Base-by-base conservation (phyloP, 108 stramenopile genomes). In the Ochromonas danica region DNA sequence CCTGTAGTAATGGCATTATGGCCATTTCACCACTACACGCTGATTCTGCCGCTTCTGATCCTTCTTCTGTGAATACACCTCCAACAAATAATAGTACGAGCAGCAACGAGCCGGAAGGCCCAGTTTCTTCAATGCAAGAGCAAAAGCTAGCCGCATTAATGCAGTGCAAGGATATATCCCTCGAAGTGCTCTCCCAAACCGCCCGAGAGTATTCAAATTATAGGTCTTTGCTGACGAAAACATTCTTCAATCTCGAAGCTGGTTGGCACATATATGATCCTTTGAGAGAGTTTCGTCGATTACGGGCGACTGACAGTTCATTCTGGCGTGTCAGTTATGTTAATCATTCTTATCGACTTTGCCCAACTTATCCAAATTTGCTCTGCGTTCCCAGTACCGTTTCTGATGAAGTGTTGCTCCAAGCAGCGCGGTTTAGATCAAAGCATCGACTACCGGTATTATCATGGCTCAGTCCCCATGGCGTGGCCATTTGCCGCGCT, bases 391-490 rank as follows among this genome's bases (percentile, higher is more conserved):
- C 67, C 40, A 22, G 39, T 40, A 40, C 14, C 33, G 10, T 70
- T 10, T 70, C 67, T 10, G 67, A 70, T 22, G 67, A 70, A 14
- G 67, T 31, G 17, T 17, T 70, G 14, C 67, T 38, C 36, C 36
- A 40, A 40, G 67, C 39, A 31, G 67, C 67, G 67, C 10, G 14
- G 22, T 22, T 31, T 17, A 10, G 67, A 31, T 70, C 67, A 31
- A 70, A 14, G 10, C 22, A 31, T 40, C 81, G 85, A 0, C 79
- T 85, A 22, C 85, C 85, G n/a, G 81, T 62, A 14, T 71, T 85
- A 36, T 78, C 79, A 25, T 85, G 85, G 85, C 91, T n/a, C n/a
- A n/a, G n/a, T n/a, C n/a, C n/a, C n/a, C n/a, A n/a, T n/a, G n/a
- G n/a, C n/a, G n/a, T n/a, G n/a, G n/a, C 45, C 6, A 51, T 51